Evolutionary conservation across 148 eudicot genomes (phyloP).

Genomic region (Diospyros kaki): DNA sequence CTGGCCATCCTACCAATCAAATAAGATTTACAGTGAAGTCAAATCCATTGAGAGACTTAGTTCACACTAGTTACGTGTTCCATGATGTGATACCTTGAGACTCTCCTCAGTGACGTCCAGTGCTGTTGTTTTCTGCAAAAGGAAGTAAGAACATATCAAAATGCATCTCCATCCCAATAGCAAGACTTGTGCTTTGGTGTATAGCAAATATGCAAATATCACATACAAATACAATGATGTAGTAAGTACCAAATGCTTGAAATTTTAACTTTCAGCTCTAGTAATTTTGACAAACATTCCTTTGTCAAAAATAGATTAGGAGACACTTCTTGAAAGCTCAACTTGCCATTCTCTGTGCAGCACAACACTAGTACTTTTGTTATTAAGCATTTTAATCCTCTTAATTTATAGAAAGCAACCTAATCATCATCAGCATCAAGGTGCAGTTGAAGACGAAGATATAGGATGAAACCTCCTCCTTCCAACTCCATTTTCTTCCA

Average conservation of each 20-base stretch:
- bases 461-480: no score
- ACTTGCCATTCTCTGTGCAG: no score
- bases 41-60: background rate
- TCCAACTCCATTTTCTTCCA: no score
- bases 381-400: no score
- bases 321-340: no score
- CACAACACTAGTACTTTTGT: no score
- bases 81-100: constrained; percentile 57
- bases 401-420: no score
- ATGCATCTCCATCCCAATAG: constrained; percentile 3
- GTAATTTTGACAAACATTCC: background rate
- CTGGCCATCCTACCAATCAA: background rate
- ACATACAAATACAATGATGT: background rate
- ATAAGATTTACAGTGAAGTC: background rate
- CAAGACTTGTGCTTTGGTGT: background rate
- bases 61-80: background rate
- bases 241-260: background rate
- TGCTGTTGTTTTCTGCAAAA: constrained; percentile 69
- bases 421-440: no score
- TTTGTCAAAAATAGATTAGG: no score
- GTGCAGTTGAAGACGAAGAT: no score
- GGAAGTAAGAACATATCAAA: constrained; percentile 9
- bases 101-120: constrained; percentile 71
- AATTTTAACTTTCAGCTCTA: background rate
- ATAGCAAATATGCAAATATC: background rate